Base-by-base conservation (phyloP, 2,329 filamentous ascomycete genomes). In the Botrytis hyacinthi region DNA sequence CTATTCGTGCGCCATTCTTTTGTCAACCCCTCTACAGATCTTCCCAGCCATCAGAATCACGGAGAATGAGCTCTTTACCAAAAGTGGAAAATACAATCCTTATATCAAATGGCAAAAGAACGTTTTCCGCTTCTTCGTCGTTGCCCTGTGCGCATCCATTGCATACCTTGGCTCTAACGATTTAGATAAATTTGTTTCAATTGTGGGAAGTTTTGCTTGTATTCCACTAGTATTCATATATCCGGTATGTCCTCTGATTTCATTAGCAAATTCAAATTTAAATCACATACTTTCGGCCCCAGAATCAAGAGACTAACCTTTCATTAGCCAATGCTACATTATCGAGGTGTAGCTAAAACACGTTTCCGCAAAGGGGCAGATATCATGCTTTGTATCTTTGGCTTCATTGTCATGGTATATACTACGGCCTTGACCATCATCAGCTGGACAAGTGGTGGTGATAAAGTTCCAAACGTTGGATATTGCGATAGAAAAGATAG, bases 31-130 rank as follows among this genome's bases (percentile, higher is more conserved):
- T 9, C 85, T 99, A 74, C 97, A 99, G 81, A 95, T 99, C 78
- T 99, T 98, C 86, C 96, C 96, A 0, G 96, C 96, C 61, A 98
- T 99, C 80, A 92, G 95, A 80, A 99, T 99, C 80, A 94, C 93
- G 48, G 95, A 97, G 83, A 97, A 97, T 78, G 94, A 94, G 77
- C 87, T 98, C 10, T 99, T 98, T 83, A 97, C 93, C 37, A 88
- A 92, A 80, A 97, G 94, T 76, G 95, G 96, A 78, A 99, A 99
- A 84, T 97, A 98, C 84, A 98, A 98, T 81, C 95, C 94, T 0
- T 96, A 93, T 81, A 97, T 99, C 86, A 99, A 99, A 85, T 99
- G 96, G 96, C 93, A 98, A 87, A 99, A 99, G 90, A 99, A 99
- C 79, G 85, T 92, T 48, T 99, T 97, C 86, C 92, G 96, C 72